Evolutionary conservation across 345 rosid genomes (phyloP).

Genomic region (Corchorus olitorius): DNA sequence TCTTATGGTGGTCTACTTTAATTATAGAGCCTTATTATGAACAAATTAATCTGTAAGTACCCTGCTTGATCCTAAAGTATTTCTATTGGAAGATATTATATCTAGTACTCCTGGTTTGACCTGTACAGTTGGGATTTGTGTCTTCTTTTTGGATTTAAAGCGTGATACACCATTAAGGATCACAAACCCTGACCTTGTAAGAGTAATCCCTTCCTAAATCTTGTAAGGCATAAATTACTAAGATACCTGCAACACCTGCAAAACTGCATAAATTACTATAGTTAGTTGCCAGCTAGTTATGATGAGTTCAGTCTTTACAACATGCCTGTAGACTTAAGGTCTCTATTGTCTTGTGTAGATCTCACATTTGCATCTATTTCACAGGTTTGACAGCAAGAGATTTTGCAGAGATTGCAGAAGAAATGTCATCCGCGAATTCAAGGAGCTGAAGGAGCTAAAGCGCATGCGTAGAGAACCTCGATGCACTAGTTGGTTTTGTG

Average conservation of each 20-base stretch:
- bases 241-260: neutral
- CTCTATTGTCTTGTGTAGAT: neutral
- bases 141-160: constrained; percentile 1
- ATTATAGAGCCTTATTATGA: neutral
- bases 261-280: neutral
- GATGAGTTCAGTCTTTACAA: neutral
- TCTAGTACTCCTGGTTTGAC: neutral
- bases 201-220: neutral
- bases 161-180: neutral
- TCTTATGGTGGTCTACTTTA: neutral
- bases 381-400: constrained; percentile 95
- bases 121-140: neutral
- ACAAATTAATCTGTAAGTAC: neutral
- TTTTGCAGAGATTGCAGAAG: constrained; percentile 97
- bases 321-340: neutral
- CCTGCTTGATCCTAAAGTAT: neutral
- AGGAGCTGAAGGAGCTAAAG: constrained; percentile 93
- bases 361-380: constrained; percentile 15
- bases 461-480: constrained; percentile 82
- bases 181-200: neutral
- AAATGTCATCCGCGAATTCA: constrained; percentile 91
- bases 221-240: neutral
- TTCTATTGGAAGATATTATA: neutral
- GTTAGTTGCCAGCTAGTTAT: neutral
- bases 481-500: constrained; percentile 93